Evolutionary conservation across 2,329 filamentous ascomycete species (phyloP).

Genomic region (Microsporum canis): DNA sequence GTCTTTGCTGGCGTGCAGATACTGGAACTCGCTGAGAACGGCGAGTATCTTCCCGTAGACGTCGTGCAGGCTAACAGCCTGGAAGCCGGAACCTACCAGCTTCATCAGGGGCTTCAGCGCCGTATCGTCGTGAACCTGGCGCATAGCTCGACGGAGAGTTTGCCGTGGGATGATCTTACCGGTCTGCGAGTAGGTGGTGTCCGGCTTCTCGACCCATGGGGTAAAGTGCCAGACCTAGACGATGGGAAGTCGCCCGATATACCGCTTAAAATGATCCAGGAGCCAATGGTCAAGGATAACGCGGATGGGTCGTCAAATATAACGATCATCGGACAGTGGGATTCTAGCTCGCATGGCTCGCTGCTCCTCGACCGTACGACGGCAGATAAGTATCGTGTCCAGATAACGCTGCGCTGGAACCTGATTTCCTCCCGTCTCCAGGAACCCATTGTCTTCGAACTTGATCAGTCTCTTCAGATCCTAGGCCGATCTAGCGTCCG

Average conservation of each 20-base stretch:
- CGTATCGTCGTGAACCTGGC: slow-evolving; percentile 79
- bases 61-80: slow-evolving; percentile 75
- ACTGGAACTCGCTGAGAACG: slow-evolving; percentile 80
- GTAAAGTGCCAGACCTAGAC: slow-evolving; percentile 71
- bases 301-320: slow-evolving; percentile 82
- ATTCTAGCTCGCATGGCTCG: slow-evolving; percentile 84
- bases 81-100: slow-evolving; percentile 82
- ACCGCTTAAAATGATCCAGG: slow-evolving; percentile 61
- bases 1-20: slow-evolving; percentile 80
- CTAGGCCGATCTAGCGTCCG: slow-evolving; percentile 73
- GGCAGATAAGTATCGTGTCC: slow-evolving; percentile 82
- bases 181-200: slow-evolving; percentile 69
- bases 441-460: slow-evolving; percentile 77
- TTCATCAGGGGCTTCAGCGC: slow-evolving; percentile 88
- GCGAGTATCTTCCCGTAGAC: slow-evolving; percentile 84
- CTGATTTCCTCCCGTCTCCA: slow-evolving; percentile 70
- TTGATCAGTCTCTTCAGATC: slow-evolving; percentile 73
- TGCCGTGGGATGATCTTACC: slow-evolving; percentile 79
- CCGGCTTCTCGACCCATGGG: slow-evolving; percentile 70
- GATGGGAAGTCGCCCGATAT: slow-evolving; percentile 58
- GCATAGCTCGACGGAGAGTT: slow-evolving; percentile 74
- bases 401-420: slow-evolving; percentile 79
- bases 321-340: slow-evolving; percentile 86
- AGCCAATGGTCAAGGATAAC: slow-evolving; percentile 71
- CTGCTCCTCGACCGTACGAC: slow-evolving; percentile 89